These are phyloP conservation scores for Kwoniella sp. DNA, from an alignment of 768 basidiomycete species.

Conservation along the genomic window DNA sequence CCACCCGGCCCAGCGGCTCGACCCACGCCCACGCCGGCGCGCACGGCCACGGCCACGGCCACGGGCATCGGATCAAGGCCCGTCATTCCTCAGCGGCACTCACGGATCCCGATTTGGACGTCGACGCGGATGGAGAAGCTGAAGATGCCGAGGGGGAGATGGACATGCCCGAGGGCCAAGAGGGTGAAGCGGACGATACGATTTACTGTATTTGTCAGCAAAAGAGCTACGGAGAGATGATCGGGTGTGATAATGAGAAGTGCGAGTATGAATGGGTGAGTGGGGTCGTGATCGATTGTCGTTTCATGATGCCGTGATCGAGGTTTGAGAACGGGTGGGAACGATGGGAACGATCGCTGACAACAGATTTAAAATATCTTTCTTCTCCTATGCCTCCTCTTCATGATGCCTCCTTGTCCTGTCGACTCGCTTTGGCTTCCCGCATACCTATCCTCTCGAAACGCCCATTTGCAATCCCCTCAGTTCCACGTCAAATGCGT, in stretches of 20 bases:
- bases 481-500: constrained; percentile 71
- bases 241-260: constrained; percentile 79
- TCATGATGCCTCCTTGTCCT: background rate
- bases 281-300: constrained; percentile 40
- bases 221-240: constrained; percentile 90
- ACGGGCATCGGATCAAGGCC: background rate
- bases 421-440: background rate
- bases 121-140: constrained; percentile 27
- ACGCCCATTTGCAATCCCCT: background rate
- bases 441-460: background rate
- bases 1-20: constrained; percentile 14
- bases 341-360: no score
- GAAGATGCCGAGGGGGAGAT: constrained; percentile 60
- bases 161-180: constrained; percentile 62
- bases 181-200: constrained; percentile 63
- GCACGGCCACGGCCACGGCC: background rate
- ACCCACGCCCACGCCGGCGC: constrained; percentile 2
- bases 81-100: background rate
- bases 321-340: background rate
- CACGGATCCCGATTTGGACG: constrained; percentile 8
- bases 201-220: constrained; percentile 84
- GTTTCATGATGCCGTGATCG: background rate
- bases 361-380: background rate
- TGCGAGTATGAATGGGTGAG: constrained; percentile 91
- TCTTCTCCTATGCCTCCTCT: background rate